Evolutionary conservation across 2,329 filamentous ascomycete genomes (phyloP).

Genomic region (Aspergillus terreus): DNA sequence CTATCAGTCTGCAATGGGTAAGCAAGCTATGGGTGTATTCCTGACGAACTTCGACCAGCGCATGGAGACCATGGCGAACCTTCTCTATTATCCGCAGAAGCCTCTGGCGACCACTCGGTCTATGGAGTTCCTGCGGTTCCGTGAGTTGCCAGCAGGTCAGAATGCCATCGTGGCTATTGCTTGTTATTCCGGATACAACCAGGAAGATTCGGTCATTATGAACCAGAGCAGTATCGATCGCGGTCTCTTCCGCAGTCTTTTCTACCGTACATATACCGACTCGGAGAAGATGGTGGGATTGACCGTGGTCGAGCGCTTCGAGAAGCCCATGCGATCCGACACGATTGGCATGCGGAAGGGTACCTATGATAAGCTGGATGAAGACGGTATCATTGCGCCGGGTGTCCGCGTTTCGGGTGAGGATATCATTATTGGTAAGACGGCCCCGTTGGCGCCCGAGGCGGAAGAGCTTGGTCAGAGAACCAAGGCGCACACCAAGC

Average conservation of each 20-base stretch:
- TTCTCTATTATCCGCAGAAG: slow-evolving; percentile 98
- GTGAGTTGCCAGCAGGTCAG: slow-evolving; percentile 92
- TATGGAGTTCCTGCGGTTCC: slow-evolving; percentile 98
- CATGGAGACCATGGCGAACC: slow-evolving; percentile 99
- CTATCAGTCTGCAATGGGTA: slow-evolving; percentile 99
- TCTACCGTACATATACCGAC: slow-evolving; percentile 96
- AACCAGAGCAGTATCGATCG: slow-evolving; percentile 99
- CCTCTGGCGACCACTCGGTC: slow-evolving; percentile 91
- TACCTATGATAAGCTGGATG: slow-evolving; percentile 95
- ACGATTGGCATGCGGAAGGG: slow-evolving; percentile 91
- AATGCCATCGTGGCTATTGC: slow-evolving; percentile 98
- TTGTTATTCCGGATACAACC: slow-evolving; percentile 97
- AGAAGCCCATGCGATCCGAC: slow-evolving; percentile 85
- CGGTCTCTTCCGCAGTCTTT: slow-evolving; percentile 93
- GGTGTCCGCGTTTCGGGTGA: slow-evolving; percentile 94
- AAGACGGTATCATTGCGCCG: slow-evolving; percentile 90
- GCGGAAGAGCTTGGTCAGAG: slow-evolving; percentile 90
- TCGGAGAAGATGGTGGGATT: slow-evolving; percentile 95
- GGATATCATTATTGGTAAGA: slow-evolving; percentile 99
- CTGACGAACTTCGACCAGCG: slow-evolving; percentile 93
- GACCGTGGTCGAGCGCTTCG: slow-evolving; percentile 87
- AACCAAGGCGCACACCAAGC: slow-evolving; percentile 83
- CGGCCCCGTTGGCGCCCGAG: slow-evolving; percentile 87
- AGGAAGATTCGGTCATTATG: slow-evolving; percentile 99
- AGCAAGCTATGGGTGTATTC: slow-evolving; percentile 99